A percentile compares a stretch with the other conserved stretches of the same genome.
These are phyloP conservation scores for Nakazawaea wickerhamii DNA, from an alignment of 805 yeast genomes.

Conservation along the genomic window DNA sequence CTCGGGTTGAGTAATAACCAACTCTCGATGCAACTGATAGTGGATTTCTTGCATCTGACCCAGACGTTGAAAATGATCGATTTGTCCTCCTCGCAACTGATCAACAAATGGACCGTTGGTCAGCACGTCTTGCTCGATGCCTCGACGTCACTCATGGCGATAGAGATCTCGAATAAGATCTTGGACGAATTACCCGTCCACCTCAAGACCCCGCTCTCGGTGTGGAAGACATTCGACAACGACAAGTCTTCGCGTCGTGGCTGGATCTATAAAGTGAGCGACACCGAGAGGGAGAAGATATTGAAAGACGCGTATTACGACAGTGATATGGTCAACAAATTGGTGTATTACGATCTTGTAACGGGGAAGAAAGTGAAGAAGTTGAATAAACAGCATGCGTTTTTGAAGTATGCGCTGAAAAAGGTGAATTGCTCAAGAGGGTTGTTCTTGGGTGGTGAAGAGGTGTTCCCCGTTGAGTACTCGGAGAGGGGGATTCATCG, in stretches of 20 bases:
- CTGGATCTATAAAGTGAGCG: conserved; percentile 58
- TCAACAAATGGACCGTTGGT: conserved; percentile 58
- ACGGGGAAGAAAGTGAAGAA: conserved; percentile 56
- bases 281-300: conserved; percentile 19
- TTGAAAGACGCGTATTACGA: conserved; percentile 21
- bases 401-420: conserved; percentile 46
- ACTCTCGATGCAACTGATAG: conserved; percentile 32
- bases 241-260: conserved; percentile 65
- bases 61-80: conserved; percentile 50
- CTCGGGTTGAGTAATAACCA: conserved; percentile 36
- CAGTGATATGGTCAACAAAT: conserved; percentile 24
- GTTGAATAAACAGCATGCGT: conserved; percentile 39
- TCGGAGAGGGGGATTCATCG: conserved; percentile 48
- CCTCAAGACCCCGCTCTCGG: conserved; percentile 23
- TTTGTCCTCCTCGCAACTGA: conserved; percentile 53
- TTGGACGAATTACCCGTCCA: conserved; percentile 38
- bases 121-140: conserved; percentile 38
- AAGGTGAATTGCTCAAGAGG: conserved; percentile 54
- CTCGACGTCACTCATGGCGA: conserved; percentile 47
- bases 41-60: conserved; percentile 25
- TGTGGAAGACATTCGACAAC: conserved; percentile 50
- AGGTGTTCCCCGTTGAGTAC: conserved; percentile 49
- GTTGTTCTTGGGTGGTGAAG: conserved; percentile 35
- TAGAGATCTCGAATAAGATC: conserved; percentile 62
- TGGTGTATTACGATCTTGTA: conserved; percentile 54